These are phyloP conservation scores for Hansenula sp. DNA, from an alignment of 1,139 yeast species.

Conservation along the genomic window DNA sequence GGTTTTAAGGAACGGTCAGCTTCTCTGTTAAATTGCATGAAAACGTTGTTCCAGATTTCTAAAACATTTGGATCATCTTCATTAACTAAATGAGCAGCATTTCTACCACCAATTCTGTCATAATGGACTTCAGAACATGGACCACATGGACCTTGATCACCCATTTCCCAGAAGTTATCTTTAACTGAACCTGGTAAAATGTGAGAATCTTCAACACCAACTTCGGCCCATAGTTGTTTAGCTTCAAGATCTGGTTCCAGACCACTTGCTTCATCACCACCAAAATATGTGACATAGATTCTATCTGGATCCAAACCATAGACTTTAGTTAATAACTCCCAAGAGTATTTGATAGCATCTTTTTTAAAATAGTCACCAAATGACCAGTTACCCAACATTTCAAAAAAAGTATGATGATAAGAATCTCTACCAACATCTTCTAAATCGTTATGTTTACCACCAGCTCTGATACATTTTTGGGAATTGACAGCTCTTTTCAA, in stretches of 20 bases:
- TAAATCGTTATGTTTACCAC: slow-evolving; percentile 97
- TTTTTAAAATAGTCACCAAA: slow-evolving; percentile 97
- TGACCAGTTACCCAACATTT: slow-evolving; percentile 99
- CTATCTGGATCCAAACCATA: slow-evolving; percentile 76
- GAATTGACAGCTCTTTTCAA: slow-evolving; percentile 91
- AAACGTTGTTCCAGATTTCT: slow-evolving; percentile 97
- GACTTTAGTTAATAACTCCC: slow-evolving; percentile 85
- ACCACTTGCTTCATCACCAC: slow-evolving; percentile 83
- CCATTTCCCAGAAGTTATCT: slow-evolving; percentile 99
- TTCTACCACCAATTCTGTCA: slow-evolving; percentile 97
- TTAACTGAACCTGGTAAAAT: slow-evolving; percentile 85
- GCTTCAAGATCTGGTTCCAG: slow-evolving; percentile 94
- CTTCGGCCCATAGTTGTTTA: slow-evolving; percentile 74
- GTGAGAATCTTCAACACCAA: slow-evolving; percentile 89
- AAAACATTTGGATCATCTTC: slow-evolving; percentile 96
- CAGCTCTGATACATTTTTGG: slow-evolving; percentile 98
- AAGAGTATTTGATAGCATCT: slow-evolving; percentile 83
- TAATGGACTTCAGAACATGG: slow-evolving; percentile 98
- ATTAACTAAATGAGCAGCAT: slow-evolving; percentile 85
- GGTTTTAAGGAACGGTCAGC: slow-evolving; percentile 75
- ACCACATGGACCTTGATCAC: slow-evolving; percentile 99
- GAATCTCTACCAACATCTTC: slow-evolving; percentile 98
- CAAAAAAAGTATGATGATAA: slow-evolving; percentile 96
- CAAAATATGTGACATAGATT: slow-evolving; percentile 92
- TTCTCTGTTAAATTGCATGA: slow-evolving; percentile 95